phyloP scores from a whole-genome alignment of 345 rosid genomes.

The Brassica carinata region DNA sequence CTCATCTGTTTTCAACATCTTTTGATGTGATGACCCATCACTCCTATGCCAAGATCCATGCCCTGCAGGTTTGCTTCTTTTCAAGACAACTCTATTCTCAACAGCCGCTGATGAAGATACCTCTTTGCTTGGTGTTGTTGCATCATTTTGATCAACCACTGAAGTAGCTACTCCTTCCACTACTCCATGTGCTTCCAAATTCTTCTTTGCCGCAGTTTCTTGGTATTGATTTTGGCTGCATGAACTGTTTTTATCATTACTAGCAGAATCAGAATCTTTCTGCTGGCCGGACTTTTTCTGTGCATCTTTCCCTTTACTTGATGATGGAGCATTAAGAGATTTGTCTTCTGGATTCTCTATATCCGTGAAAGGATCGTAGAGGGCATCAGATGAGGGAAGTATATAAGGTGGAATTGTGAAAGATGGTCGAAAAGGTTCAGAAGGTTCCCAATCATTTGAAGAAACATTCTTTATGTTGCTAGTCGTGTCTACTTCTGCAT shows the following conservation, averaged over 20 bases:
- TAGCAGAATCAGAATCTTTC: constrained; percentile 42
- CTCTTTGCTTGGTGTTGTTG: constrained; percentile 49
- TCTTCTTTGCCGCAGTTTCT: constrained; percentile 45
- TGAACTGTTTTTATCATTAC: constrained; percentile 52
- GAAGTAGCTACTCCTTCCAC: constrained; percentile 54
- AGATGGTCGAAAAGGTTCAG: constrained; percentile 80
- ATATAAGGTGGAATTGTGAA: constrained; percentile 50
- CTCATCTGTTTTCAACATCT: constrained; percentile 43
- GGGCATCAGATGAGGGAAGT: constrained; percentile 55
- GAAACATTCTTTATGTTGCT: constrained; percentile 46
- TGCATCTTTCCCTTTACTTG: constrained; percentile 43
- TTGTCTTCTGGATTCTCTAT: constrained; percentile 45
- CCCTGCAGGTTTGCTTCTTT: constrained; percentile 42
- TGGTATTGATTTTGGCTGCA: constrained; percentile 47
- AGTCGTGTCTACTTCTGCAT: constrained; percentile 42
- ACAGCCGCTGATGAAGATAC: constrained; percentile 46
- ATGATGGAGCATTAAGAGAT: constrained; percentile 41
- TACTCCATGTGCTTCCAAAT: constrained; percentile 38
- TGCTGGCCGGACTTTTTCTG: constrained; percentile 41
- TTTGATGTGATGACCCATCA: constrained; percentile 50
- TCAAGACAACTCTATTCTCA: constrained; percentile 44
- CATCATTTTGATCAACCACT: constrained; percentile 49
- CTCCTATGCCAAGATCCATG: constrained; percentile 42
- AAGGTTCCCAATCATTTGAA: constrained; percentile 85
- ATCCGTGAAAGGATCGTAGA: constrained; percentile 69